Conservation (phyloP, 345 rosid genomes). For the Aurinia saxatilis region DNA sequence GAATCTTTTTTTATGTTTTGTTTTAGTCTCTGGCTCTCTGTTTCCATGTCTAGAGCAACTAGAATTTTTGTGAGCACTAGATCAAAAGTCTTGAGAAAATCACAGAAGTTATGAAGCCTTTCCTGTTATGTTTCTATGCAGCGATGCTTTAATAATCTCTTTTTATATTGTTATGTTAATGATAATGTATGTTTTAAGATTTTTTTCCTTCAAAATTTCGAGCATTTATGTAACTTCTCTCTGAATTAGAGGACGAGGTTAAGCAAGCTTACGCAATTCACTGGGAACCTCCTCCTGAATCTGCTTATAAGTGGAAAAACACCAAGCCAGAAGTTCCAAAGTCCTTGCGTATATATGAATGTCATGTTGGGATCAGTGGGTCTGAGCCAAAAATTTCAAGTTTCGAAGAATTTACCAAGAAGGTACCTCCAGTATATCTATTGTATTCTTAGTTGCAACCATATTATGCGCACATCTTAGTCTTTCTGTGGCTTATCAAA, state of each 20-base stretch:
- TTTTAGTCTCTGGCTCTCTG: neutral
- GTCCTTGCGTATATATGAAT: conserved; percentile 89
- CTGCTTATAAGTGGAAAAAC: conserved; percentile 74
- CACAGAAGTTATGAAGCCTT: neutral
- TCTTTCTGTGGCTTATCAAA: conserved; percentile 3
- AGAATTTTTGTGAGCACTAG: neutral
- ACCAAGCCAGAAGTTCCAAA: conserved; percentile 49
- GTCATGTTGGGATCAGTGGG: conserved; percentile 96
- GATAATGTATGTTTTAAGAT: neutral
- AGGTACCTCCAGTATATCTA: conserved; percentile 33
- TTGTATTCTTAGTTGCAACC: neutral
- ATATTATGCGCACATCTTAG: conserved; percentile 3
- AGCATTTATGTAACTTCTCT: neutral
- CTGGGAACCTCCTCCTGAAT: conserved; percentile 92
- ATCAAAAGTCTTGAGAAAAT: neutral
- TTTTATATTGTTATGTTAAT: conserved; percentile 4
- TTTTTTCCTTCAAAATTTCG: neutral
- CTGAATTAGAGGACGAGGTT: conserved; percentile 48
- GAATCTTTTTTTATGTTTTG: neutral
- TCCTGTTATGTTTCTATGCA: neutral
- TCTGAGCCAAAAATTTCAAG: conserved; percentile 71
- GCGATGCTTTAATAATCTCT: neutral
- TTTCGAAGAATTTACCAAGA: conserved; percentile 67
- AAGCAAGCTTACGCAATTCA: conserved; percentile 83
- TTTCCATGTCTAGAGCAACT: conserved; percentile 3